A percentile compares a stretch with the other conserved stretches of the same genome.
These are phyloP conservation scores for Chionographis japonica DNA, from an alignment of 106 monocot genomes.

Conservation along the genomic window DNA sequence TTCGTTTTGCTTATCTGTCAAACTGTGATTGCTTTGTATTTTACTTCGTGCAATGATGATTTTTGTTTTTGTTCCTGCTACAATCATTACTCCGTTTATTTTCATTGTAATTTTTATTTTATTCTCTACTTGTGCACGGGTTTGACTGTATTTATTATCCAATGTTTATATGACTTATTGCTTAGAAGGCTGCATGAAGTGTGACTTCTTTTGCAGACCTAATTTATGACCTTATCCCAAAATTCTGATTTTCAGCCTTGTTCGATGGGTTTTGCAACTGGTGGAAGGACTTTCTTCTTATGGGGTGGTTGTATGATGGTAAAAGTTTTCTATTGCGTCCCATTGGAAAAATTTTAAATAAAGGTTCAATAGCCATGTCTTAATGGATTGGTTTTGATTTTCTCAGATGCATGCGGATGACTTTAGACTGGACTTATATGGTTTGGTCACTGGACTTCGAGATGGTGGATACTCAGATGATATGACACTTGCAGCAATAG, in stretches of 20 bases:
- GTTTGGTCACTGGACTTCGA: conserved; percentile 79
- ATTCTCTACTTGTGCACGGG: no score
- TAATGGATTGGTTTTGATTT: conserved; percentile 8
- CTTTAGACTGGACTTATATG: conserved; percentile 77
- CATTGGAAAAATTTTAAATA: not conserved
- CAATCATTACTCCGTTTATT: not conserved
- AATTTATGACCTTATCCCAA: no score
- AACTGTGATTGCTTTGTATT: no score
- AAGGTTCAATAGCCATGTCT: conserved; percentile 5
- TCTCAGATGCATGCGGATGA: conserved; percentile 99
- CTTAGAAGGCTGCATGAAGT: no score
- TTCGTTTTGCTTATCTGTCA: no score
- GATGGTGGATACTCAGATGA: conserved; percentile 99
- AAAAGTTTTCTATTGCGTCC: conserved; percentile 14
- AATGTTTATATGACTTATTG: no score
- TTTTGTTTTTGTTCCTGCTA: not conserved
- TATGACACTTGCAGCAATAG: conserved; percentile 97
- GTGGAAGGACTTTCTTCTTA: conserved; percentile 93
- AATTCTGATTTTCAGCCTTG: conserved; percentile 73
- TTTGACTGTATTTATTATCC: no score
- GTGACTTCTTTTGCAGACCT: no score
- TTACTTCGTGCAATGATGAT: not conserved
- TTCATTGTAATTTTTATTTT: no score
- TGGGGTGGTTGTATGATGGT: conserved; percentile 99
- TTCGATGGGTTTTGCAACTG: conserved; percentile 99